A percentile compares a stretch with the other conserved stretches of the same genome.
Evolutionary conservation across 805 yeast species (phyloP).

Genomic region (Sugiyamaella marilandica): DNA sequence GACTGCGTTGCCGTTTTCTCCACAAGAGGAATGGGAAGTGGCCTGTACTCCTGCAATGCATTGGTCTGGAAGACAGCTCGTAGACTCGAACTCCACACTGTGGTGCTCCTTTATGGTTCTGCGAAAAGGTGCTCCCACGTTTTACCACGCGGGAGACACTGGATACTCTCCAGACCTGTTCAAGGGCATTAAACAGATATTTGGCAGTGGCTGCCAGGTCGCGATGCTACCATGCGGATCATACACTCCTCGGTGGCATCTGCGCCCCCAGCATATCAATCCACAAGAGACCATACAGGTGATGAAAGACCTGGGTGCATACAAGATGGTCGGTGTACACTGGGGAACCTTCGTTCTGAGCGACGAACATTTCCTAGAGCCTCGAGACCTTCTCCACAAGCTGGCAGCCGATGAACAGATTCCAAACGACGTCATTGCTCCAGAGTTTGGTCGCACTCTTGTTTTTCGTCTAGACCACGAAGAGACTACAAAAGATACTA

Average conservation of each 20-base stretch:
- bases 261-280: conserved; percentile 78
- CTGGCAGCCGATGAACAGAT: conserved; percentile 42
- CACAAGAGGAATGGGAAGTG: conserved; percentile 52
- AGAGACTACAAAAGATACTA: conserved; percentile 4
- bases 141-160: conserved; percentile 93
- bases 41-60: conserved; percentile 89
- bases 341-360: conserved; percentile 95
- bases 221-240: conserved; percentile 92
- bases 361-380: conserved; percentile 84
- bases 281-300: conserved; percentile 74
- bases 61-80: conserved; percentile 86
- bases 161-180: conserved; percentile 80
- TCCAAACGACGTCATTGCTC: conserved; percentile 47
- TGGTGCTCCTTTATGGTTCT: conserved; percentile 86
- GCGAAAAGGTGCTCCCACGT: conserved; percentile 60
- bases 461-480: conserved; percentile 38
- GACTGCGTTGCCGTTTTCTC: conserved; percentile 38
- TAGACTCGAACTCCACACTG: conserved; percentile 72
- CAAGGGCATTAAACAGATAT: conserved; percentile 54
- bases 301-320: conserved; percentile 55
- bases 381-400: conserved; percentile 54
- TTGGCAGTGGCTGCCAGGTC: conserved; percentile 54
- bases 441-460: conserved; percentile 72
- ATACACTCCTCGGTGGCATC: conserved; percentile 93
- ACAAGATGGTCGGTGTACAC: conserved; percentile 78